Base-by-base conservation (phyloP, 176 grass and related monocot genomes). In the Hordeum vulgare region DNA sequence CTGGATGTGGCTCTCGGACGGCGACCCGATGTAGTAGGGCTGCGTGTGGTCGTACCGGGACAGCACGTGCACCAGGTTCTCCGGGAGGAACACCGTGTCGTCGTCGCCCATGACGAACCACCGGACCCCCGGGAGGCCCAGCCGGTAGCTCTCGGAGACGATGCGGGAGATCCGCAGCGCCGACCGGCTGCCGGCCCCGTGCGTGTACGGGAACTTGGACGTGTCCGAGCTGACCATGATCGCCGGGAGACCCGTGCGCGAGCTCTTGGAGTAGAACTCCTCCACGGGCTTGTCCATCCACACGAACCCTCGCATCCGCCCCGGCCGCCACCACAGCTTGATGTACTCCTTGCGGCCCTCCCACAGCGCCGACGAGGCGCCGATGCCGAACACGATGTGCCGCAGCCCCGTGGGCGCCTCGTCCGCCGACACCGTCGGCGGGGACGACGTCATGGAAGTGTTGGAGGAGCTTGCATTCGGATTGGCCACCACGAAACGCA, bases 51-150 rank as follows among this genome's bases (percentile, higher is more conserved):
- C 96, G 77, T 89, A 96, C 66, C 68, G 85, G 12, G 89, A 93
- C 9, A 99, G 93, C 61, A 99, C 89, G 75, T 85, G 84, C 17
- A 94, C 96, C 82, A 98, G 90, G 90, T 98, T 98, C 84, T 96
- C 96, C 25, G 96, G 85, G 18, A 98, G 56, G 81, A 95, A 98
- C 75, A 98, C 93, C 56, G 96, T 98, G 85, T 98, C 96, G 79
- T 98, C 96, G 75, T 98, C 96, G 76, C 96, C 96, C 96, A 98
- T 96, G 7, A 98, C 96, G 76, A 94, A 94, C 96, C 96, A 98
- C 33, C 91, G 93, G 1, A 96, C 91, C 5, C 90, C 80, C 1
- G 87, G 67, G 39, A 99, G 87, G 3, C 85, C 78, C 3, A 96
- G 89, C 17, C 93, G 93, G 81, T 77, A 99, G 17, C 89, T 96